phyloP scores from a whole-genome alignment of 108 stramenopile genomes.

The Nitzschia sp. region DNA sequence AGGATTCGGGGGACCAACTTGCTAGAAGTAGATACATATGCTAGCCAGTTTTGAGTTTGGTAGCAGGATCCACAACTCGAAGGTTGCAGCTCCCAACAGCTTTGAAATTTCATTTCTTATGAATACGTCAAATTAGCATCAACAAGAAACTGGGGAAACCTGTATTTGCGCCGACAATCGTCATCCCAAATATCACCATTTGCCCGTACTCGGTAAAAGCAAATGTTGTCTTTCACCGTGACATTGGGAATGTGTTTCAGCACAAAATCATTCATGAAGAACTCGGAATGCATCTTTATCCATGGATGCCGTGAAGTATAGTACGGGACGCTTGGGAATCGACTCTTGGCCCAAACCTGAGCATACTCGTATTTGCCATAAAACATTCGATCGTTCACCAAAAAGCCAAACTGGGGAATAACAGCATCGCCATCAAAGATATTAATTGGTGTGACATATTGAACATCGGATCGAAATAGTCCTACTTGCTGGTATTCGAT shows the following conservation, averaged over 20 bases:
- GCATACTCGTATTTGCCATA: conserved; percentile 41
- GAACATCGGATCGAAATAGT: conserved; percentile 40
- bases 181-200: conserved; percentile 21
- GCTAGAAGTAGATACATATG: too few species aligned
- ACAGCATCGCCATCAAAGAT: conserved; percentile 20
- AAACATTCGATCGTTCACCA: conserved; percentile 50
- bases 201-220: conserved; percentile 30
- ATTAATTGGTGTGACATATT: conserved; percentile 24
- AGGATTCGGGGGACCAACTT: too few species aligned
- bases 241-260: conserved; percentile 20
- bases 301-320: neutral
- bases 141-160: neutral
- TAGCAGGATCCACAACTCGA: too few species aligned
- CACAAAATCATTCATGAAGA: conserved; percentile 28
- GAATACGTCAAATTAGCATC: neutral
- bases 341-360: conserved; percentile 46
- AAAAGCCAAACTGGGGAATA: conserved; percentile 28
- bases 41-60: too few species aligned
- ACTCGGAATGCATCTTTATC: conserved; percentile 27
- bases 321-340: conserved; percentile 35
- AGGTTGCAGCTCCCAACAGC: too few species aligned
- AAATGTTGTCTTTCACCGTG: conserved; percentile 14
- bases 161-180: conserved; percentile 9
- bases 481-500: conserved; percentile 33
- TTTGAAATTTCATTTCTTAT: neutral